These are phyloP conservation scores for Hortiboletus campestris DNA, from an alignment of 768 basidiomycete species.

Conservation along the genomic window DNA sequence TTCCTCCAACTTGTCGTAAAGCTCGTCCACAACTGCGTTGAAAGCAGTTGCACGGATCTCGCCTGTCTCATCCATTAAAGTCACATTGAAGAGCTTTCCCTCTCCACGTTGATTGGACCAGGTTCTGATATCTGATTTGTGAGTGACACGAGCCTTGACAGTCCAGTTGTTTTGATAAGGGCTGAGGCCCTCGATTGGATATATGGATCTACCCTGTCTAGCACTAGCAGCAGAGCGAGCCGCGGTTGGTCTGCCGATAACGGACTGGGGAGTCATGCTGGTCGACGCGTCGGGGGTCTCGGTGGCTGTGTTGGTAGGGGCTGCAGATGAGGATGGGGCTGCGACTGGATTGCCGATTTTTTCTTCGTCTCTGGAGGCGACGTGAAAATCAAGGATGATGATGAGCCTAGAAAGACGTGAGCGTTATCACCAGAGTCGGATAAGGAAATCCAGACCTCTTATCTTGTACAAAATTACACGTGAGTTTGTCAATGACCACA, in stretches of 20 bases:
- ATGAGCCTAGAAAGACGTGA: conserved; percentile 54
- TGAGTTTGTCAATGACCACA: conserved; percentile 68
- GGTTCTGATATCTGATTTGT: conserved; percentile 85
- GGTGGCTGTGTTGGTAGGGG: conserved; percentile 23
- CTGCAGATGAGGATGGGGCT: conserved; percentile 36
- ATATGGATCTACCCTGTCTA: conserved; percentile 37
- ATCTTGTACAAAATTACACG: conserved; percentile 80
- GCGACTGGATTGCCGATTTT: conserved; percentile 70
- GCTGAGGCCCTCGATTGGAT: conserved; percentile 91
- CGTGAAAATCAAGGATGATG: conserved; percentile 69
- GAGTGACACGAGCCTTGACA: conserved; percentile 90
- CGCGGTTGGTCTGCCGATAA: conserved; percentile 12
- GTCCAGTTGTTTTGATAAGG: conserved; percentile 99
- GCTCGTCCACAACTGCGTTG: conserved; percentile 78
- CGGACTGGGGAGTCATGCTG: conserved; percentile 28
- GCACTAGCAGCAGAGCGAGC: conserved; percentile 15
- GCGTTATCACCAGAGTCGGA: not conserved
- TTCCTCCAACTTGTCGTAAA: conserved; percentile 85
- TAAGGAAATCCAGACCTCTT: conserved; percentile 53
- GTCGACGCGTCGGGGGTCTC: conserved; percentile 29
- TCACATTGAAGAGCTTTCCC: conserved; percentile 91
- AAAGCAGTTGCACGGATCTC: conserved; percentile 91
- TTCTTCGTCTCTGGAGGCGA: conserved; percentile 50
- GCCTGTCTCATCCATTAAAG: conserved; percentile 92
- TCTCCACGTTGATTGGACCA: conserved; percentile 91